Base-by-base conservation (phyloP, 2,329 filamentous ascomycete species). In the Thelonectria discophora region DNA sequence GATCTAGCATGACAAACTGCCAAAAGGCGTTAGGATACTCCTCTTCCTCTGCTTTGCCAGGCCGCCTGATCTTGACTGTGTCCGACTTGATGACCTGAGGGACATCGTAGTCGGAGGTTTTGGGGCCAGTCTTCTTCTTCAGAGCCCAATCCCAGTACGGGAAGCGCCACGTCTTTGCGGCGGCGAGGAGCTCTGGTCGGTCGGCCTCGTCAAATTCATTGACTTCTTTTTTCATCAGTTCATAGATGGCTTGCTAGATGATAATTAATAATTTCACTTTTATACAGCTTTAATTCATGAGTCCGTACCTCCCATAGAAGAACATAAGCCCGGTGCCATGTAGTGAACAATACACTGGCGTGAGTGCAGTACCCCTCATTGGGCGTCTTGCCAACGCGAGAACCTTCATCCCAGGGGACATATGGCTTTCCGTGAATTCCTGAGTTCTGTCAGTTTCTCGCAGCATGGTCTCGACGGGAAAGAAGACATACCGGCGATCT, bases 141-240 rank as follows among this genome's bases (percentile, higher is more conserved):
- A 17, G 10, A 13, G 61, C 57, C 61, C 61, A 63, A 15, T 63
- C 61, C 61, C 61, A 63, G 45, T 60, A 63, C 3, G 61, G 61
- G 7, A 63, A 32, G 9, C 57, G 34, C 48, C 49, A 63, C 7
- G 15, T n/a, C 13, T 48, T 30, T 3, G 61, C 61, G 0, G 39
- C 45, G 6, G 47, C 39, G 1, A 13, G 13, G 13, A 39, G 39
- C 12, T 54, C 49, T 8, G 24, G 10, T 3, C n/a, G 24, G 4
- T 49, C 32, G 1, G 6, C 21, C 11, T 34, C 48, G 7, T 34
- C 18, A 21, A 42, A 30, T 42, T 45, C 9, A 3, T 24, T 30
- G 3, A 40, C 24, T 8, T 49, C 40, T 5, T 49, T 21, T 8
- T 30, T 50, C 49, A 47, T 40, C 13, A 47, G 15, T 12, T 24